Percentiles rank a stretch among this genome's conserved stretches.
Evolutionary conservation across 1,284 basidiomycete species (phyloP).

Genomic region (Pyrrhoderma noxium): DNA sequence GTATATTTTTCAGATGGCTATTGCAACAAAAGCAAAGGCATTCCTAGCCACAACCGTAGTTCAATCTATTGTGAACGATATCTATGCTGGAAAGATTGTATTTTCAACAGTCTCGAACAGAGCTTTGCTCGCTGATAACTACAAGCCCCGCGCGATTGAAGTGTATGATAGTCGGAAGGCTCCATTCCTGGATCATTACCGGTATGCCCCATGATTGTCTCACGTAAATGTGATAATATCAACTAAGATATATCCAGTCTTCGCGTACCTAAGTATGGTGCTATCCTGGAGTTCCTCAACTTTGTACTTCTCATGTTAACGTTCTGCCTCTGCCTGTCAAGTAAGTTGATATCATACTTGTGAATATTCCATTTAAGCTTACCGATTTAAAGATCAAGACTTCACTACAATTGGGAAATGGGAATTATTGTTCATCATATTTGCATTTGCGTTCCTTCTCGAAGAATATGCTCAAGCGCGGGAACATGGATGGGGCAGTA

Average conservation of each 20-base stretch:
- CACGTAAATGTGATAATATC: not conserved
- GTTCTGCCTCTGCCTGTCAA: conserved; percentile 67
- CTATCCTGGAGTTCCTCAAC: conserved; percentile 73
- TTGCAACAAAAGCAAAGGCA: conserved; percentile 71
- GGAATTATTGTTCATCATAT: conserved; percentile 69
- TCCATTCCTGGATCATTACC: conserved; percentile 80
- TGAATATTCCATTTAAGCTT: conserved; percentile 7
- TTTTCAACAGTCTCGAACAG: conserved; percentile 59
- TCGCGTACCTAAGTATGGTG: conserved; percentile 76
- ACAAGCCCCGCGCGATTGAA: conserved; percentile 70
- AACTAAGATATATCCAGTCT: too few species aligned
- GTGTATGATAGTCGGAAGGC: conserved; percentile 67
- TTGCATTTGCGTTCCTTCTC: conserved; percentile 69
- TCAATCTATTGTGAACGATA: conserved; percentile 77
- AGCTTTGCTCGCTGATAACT: conserved; percentile 79
- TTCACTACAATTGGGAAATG: conserved; percentile 43
- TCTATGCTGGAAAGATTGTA: conserved; percentile 67
- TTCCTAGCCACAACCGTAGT: conserved; percentile 76
- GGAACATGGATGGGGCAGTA: conserved; percentile 82
- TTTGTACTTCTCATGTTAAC: conserved; percentile 60
- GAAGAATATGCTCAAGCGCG: conserved; percentile 75
- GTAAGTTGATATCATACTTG: conserved; percentile 35
- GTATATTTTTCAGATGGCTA: conserved; percentile 60
- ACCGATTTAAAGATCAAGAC: conserved; percentile 43
- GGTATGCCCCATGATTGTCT: too few species aligned